Evolutionary conservation across 2,329 filamentous ascomycete genomes (phyloP), one percentile per base, ranked within the genome.

Genomic region (Sclerotinia spermophila): DNA sequence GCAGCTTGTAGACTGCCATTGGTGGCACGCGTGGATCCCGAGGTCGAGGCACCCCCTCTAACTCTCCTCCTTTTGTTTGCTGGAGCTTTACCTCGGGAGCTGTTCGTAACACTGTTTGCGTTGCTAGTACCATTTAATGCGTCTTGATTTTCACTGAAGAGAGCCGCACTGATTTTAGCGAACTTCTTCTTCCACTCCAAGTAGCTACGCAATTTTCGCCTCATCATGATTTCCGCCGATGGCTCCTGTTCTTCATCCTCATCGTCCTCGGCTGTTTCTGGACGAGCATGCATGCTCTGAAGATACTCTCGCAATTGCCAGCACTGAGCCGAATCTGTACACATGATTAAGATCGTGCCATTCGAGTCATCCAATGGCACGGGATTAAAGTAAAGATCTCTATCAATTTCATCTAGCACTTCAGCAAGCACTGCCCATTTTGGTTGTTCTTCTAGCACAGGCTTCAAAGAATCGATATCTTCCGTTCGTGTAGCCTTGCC

Each of bases 321-420:
- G 78, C 93, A 97, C 13, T 93, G 97, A 70, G 90, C 89, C 70
- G 92, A 89, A 77, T 97, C 95, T 38, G 91, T 90, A 78, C 95
- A 98, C 96, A 99, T 98, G 79, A 99, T 93, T 45, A 99, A 83
- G 65, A 97, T 93, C 3, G 92, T 93, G n/a, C 92, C 92, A 78
- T 94, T 97, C 0, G 94, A 97, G 76, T 94, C 92, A 79, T 96
- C 93, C 70, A 87, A 85, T n/a, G 85, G 82, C 13, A 85, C 83
- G 8, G 93, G 91, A 73, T 96, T 94, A 77, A 96, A 90, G 79
- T 96, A 96, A 24, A 93, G 85, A 77, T 97, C 94, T 68, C 90
- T 88, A 77, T 98, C 96, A 75, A 99, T 97, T 81, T 99, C 96
- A 73, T 95, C 91, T 6, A 99, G 82, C 0, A 97, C 90, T 70